A percentile compares a stretch with the other conserved stretches of the same genome.
Evolutionary conservation across 805 yeast species (phyloP).

Genomic region (Candida nanaspora): DNA sequence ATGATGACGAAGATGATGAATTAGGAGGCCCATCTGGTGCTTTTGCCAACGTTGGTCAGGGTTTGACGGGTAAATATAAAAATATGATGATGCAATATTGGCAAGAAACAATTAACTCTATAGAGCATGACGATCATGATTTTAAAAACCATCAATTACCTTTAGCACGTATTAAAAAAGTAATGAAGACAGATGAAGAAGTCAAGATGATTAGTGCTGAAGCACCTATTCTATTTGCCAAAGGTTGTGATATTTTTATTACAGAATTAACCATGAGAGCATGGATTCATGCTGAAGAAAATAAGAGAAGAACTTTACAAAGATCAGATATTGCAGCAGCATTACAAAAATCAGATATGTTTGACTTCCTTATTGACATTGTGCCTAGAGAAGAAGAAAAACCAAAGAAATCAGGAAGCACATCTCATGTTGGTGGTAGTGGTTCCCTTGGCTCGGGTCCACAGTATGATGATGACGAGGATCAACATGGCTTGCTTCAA

Average conservation of each 20-base stretch:
- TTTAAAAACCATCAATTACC: conserved; percentile 94
- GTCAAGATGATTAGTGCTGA: conserved; percentile 98
- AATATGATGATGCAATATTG: conserved; percentile 93
- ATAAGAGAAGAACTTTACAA: conserved; percentile 89
- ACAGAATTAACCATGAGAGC: conserved; percentile 98
- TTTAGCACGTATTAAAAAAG: conserved; percentile 91
- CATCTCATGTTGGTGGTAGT: not conserved
- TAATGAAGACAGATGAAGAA: conserved; percentile 96
- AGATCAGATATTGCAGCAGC: conserved; percentile 95
- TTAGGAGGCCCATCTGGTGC: conserved; percentile 29
- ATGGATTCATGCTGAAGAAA: conserved; percentile 97
- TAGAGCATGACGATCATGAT: conserved; percentile 83
- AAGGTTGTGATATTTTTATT: conserved; percentile 95
- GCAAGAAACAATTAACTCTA: conserved; percentile 91
- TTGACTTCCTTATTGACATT: conserved; percentile 91
- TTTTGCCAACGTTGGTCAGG: conserved; percentile 82
- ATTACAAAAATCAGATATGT: conserved; percentile 90
- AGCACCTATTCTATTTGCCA: conserved; percentile 95
- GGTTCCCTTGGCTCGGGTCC: conserved; percentile 3
- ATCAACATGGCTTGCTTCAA: not conserved
- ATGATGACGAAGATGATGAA: conserved; percentile 28
- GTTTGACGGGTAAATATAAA: conserved; percentile 71
- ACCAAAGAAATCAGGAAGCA: conserved; percentile 27
- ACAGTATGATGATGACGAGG: conserved; percentile 5
- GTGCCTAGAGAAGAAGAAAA: conserved; percentile 86